These are phyloP conservation scores for Nepenthes gracilis DNA, from an alignment of 148 eudicot genomes.

Conservation along the genomic window DNA sequence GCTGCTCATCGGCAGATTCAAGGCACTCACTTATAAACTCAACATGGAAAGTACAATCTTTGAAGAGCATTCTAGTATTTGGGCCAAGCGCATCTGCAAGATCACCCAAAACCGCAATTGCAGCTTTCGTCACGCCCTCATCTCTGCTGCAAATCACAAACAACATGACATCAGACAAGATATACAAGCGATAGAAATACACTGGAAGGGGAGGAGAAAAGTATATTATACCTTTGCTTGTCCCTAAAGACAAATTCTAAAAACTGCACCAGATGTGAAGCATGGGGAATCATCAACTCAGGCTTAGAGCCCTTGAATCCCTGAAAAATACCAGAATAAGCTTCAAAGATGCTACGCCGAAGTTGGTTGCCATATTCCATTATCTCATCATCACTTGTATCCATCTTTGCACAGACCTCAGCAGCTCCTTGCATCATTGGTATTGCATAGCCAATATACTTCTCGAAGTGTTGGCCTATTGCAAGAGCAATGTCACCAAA, in stretches of 20 bases:
- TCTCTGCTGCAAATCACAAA: conserved; percentile 31
- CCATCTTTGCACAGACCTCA: conserved; percentile 55
- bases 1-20: conserved; percentile 47
- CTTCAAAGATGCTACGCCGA: conserved; percentile 59
- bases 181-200: neutral
- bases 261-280: conserved; percentile 58
- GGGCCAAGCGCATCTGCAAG: conserved; percentile 63
- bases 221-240: conserved; percentile 28
- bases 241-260: conserved; percentile 46
- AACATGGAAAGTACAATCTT: conserved; percentile 26
- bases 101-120: conserved; percentile 62
- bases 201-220: neutral
- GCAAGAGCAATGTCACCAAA: conserved; percentile 83
- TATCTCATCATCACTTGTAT: conserved; percentile 48
- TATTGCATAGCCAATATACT: conserved; percentile 45
- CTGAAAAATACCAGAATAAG: conserved; percentile 74
- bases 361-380: conserved; percentile 56
- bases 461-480: conserved; percentile 60
- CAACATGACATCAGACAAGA: neutral
- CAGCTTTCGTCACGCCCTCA: conserved; percentile 53
- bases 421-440: conserved; percentile 70
- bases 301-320: conserved; percentile 64
- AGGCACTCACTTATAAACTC: conserved; percentile 50
- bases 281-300: conserved; percentile 54
- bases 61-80: conserved; percentile 30